Base-by-base conservation (phyloP, 2,329 filamentous ascomycete genomes). In the Epichloe aotearoae region DNA sequence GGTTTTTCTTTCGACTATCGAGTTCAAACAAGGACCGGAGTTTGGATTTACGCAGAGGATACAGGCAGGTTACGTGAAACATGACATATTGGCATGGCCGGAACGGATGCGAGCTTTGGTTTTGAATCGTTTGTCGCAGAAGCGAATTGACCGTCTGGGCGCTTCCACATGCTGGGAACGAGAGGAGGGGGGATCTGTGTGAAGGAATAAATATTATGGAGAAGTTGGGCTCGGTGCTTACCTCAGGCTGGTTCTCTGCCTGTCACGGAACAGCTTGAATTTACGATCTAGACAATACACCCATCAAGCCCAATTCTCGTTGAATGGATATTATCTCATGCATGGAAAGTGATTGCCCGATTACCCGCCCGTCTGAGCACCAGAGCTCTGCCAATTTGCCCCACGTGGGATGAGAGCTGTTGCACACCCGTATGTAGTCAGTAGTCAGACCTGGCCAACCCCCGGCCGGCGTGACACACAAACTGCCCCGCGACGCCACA, bases 1-100 rank as follows among this genome's bases (percentile, higher is more conserved):
- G 39, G 43, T 44, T 46, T 45, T 33, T 30, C 50, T 40, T 30
- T 30, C 30, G 37, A 34, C 19, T 41, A 34, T 26, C 15, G 17
- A 43, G 44, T 7, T 43, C 12, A 44, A 49, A 40, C 30, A 41
- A 42, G 17, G 37, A 42, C 15, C 14, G 58, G 58, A 59, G 58
- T 60, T 60, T 55, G 58, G 58, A 55, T 60, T 49, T 55, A 52
- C 42, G 50, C 44, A 50, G 47, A 40, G 49, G 52, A n/a, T 43
- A 37, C 37, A 41, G 52, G 50, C 43, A 50, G 38, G 49, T 50
- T 54, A 55, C 50, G 53, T 55, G 55, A 49, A 55, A 54, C 39
- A 57, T 52, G 56, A 58, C 33, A 47, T n/a, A 39, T 37, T 15
- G 19, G 50, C 50, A 46, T 46, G 50, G 37, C 30, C 43, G 42